Percentiles rank a stretch among this genome's conserved stretches.
Conservation (phyloP, 1,139 yeast genomes). For the Williopsis jadinii region DNA sequence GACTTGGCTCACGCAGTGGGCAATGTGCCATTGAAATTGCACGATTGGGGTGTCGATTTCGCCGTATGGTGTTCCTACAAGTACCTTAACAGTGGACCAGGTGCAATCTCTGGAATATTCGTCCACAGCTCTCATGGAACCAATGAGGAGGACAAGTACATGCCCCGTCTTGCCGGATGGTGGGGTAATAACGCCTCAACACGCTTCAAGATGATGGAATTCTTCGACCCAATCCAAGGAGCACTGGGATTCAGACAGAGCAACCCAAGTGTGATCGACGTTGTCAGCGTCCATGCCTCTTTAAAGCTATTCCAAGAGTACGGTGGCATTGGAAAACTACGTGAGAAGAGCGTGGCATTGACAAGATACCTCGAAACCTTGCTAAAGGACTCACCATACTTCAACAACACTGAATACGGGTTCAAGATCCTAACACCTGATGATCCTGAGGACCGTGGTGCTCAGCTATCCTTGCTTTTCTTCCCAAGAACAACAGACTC, state of each 20-base stretch:
- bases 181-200: slow-evolving; percentile 79
- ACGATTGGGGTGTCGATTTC: slow-evolving; percentile 87
- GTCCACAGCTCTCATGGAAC: slow-evolving; percentile 50
- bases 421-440: slow-evolving; percentile 73
- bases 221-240: slow-evolving; percentile 71
- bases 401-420: slow-evolving; percentile 32
- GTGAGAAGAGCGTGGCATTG: slow-evolving; percentile 49
- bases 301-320: slow-evolving; percentile 61
- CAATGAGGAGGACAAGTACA: slow-evolving; percentile 25
- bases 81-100: slow-evolving; percentile 89
- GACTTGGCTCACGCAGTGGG: slow-evolving; percentile 95
- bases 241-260: slow-evolving; percentile 88
- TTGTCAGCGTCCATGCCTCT: slow-evolving; percentile 63
- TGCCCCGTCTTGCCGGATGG: slow-evolving; percentile 90
- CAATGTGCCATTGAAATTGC: slow-evolving; percentile 67
- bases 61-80: slow-evolving; percentile 95
- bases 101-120: slow-evolving; percentile 80
- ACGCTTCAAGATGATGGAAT: slow-evolving; percentile 74
- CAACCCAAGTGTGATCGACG: slow-evolving; percentile 85
- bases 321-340: slow-evolving; percentile 46
- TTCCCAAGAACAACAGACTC: slow-evolving; percentile 36
- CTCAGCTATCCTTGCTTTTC: slow-evolving; percentile 73
- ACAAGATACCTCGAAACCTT: slow-evolving; percentile 50
- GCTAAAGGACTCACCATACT: slow-evolving; percentile 39
- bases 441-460: slow-evolving; percentile 55